Percentiles rank a stretch among this genome's conserved stretches.
These are phyloP conservation scores for Ormosia emarginata DNA, from an alignment of 306 rosid genomes.

Conservation along the genomic window DNA sequence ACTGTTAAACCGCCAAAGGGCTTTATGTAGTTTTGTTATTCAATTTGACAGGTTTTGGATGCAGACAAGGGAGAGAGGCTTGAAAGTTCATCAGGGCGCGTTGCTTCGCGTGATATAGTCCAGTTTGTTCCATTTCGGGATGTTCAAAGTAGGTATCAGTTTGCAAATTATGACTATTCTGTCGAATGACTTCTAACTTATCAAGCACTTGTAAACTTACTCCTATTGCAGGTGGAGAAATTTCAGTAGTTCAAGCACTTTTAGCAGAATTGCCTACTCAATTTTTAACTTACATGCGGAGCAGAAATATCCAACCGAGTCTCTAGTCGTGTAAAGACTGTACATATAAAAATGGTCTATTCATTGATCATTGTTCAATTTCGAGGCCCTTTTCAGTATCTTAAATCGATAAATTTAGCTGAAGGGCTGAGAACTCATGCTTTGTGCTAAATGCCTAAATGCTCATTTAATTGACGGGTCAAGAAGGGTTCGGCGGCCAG, in stretches of 20 bases:
- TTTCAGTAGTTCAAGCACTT: constrained; percentile 92
- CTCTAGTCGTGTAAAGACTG: constrained; percentile 42
- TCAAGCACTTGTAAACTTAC: neutral
- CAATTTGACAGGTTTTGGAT: constrained; percentile 64
- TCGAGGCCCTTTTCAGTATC: constrained; percentile 19
- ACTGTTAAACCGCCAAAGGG: neutral
- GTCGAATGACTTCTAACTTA: constrained; percentile 9
- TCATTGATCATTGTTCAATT: constrained; percentile 37
- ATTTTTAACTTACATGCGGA: constrained; percentile 83
- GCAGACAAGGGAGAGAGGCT: constrained; percentile 96
- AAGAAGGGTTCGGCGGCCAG: constrained; percentile 17
- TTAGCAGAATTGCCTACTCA: constrained; percentile 91
- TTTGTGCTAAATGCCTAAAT: constrained; percentile 12
- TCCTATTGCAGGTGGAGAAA: constrained; percentile 72
- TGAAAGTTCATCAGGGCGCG: constrained; percentile 79
- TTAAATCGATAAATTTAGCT: neutral
- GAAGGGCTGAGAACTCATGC: constrained; percentile 28
- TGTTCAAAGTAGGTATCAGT: constrained; percentile 70
- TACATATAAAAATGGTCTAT: constrained; percentile 36
- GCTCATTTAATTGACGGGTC: neutral
- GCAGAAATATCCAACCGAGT: constrained; percentile 77
- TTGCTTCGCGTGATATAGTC: constrained; percentile 96
- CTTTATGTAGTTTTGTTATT: constrained; percentile 22
- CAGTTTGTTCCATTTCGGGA: constrained; percentile 95
- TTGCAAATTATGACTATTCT: constrained; percentile 13